Base-by-base conservation (phyloP, 108 stramenopile genomes). In the Skeletonema menzelii region DNA sequence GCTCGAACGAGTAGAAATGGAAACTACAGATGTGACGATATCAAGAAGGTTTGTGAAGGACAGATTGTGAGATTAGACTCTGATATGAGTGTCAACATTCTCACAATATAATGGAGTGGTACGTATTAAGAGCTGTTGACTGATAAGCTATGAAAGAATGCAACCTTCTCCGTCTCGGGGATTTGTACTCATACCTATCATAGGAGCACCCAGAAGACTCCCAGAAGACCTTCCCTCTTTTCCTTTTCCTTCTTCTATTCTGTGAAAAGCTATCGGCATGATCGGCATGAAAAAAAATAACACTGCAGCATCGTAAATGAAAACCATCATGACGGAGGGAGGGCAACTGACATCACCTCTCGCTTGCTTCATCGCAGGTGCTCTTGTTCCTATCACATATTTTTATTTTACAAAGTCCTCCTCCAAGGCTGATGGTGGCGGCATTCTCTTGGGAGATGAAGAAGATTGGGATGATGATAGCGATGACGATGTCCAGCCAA, bases 381-480 rank as follows among this genome's bases (percentile, higher is more conserved):
- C 74, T 64, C 76, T 82, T 6, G 49, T 82, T 22, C 76, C 80
- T 37, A 38, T 76, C n/a, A 55, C 70, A 32, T 82, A 77, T 65
- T 76, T 73, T 20, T 73, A 72, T 34, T 26, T 77, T 14, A 70
- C 42, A 5, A 20, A 13, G 28, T 55, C 64, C 40, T 55, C 64
- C 40, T 38, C 30, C 49, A 38, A 26, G 53, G 44, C 68, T 32
- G 27, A 71, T n/a, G 19, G 30, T 15, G 57, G 30, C 22, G 57
- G 75, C 20, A 20, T 58, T 19, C 26, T 53, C 17, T 24, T 28
- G n/a, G 13, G 38, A 17, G 26, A 83, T 34, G 59, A 83, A 26
- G 59, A 49, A 22, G 65, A 76, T 12, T 40, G 27, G 56, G 72
- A 70, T 4, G 63, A 58, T 64, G 75, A 80, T 42, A 75, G 70